Conservation (phyloP, 192 early-diverging fungal genomes). For the Phycomyces nitens region DNA sequence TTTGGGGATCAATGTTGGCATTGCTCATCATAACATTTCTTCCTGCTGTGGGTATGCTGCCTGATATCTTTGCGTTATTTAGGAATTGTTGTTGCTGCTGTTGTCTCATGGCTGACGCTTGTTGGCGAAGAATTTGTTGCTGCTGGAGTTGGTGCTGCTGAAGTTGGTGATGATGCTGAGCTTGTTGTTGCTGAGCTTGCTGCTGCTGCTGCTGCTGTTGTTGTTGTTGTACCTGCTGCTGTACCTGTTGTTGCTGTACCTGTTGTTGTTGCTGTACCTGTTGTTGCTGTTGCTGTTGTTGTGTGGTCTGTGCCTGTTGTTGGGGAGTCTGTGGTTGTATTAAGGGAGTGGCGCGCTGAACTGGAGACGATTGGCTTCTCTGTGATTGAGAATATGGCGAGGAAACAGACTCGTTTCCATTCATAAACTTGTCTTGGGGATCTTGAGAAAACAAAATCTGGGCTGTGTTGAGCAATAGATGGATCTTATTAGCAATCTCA, state of each 20-base stretch:
- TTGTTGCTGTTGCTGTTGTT: constrained; percentile 11
- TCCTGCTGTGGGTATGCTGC: neutral
- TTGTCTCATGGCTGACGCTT: constrained; percentile 25
- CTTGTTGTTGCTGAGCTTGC: constrained; percentile 2
- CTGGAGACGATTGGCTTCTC: neutral
- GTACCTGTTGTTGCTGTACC: neutral
- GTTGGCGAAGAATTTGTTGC: constrained; percentile 23
- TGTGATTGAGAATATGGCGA: constrained; percentile 7
- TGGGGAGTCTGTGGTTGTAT: constrained; percentile 9
- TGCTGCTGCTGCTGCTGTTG: constrained; percentile 8
- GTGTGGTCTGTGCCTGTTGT: constrained; percentile 7
- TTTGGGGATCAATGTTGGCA: constrained; percentile 11
- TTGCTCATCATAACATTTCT: constrained; percentile 12
- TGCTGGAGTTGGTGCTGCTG: constrained; percentile 7
- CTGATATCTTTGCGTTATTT: neutral
- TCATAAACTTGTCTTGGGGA: neutral
- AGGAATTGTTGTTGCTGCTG: constrained; percentile 28
- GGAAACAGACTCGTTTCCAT: neutral
- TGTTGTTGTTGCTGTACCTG: constrained; percentile 8
- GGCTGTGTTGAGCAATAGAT: constrained; percentile 16
- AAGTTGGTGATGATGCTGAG: constrained; percentile 11
- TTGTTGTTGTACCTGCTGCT: constrained; percentile 10
- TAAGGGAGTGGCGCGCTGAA: neutral
- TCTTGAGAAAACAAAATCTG: constrained; percentile 20
- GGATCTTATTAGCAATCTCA: constrained; percentile 17